A percentile compares a stretch with the other conserved stretches of the same genome.
These are phyloP conservation scores for Epichloe sp. DNA, from an alignment of 2,329 filamentous ascomycete genomes.

Conservation along the genomic window DNA sequence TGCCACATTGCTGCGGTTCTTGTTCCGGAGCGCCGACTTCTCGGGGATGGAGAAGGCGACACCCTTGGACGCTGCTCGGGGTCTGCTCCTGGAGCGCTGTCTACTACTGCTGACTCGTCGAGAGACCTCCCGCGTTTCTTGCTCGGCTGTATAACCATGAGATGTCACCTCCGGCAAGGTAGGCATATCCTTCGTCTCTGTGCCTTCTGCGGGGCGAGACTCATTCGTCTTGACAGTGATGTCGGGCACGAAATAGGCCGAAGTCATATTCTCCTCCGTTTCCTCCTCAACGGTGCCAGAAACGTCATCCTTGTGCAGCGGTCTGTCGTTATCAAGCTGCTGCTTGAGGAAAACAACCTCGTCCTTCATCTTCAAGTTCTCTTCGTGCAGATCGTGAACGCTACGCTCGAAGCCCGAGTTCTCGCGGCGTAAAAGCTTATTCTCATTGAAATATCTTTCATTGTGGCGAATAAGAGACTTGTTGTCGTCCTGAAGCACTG, in stretches of 20 bases:
- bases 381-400: constrained; percentile 30
- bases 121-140: constrained; percentile 15
- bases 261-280: constrained; percentile 42
- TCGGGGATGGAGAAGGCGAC: constrained; percentile 30
- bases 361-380: constrained; percentile 34
- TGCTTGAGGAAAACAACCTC: constrained; percentile 32
- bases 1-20: constrained; percentile 20
- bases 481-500: constrained; percentile 35
- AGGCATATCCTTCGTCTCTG: constrained; percentile 18
- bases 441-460: constrained; percentile 40
- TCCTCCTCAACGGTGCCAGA: constrained; percentile 22
- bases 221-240: constrained; percentile 38
- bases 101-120: constrained; percentile 16
- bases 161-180: constrained; percentile 19
- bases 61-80: constrained; percentile 11
- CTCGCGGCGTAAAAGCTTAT: constrained; percentile 34
- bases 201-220: constrained; percentile 17
- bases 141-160: constrained; percentile 19
- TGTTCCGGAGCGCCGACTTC: constrained; percentile 15
- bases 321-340: constrained; percentile 30
- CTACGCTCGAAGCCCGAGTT: constrained; percentile 35
- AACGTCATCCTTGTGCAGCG: constrained; percentile 23
- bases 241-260: constrained; percentile 44
- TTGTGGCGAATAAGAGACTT: constrained; percentile 40
- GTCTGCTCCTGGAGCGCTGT: constrained; percentile 17